These are phyloP conservation scores for Coprinopsis sp. DNA, from an alignment of 768 basidiomycete genomes.

Conservation along the genomic window DNA sequence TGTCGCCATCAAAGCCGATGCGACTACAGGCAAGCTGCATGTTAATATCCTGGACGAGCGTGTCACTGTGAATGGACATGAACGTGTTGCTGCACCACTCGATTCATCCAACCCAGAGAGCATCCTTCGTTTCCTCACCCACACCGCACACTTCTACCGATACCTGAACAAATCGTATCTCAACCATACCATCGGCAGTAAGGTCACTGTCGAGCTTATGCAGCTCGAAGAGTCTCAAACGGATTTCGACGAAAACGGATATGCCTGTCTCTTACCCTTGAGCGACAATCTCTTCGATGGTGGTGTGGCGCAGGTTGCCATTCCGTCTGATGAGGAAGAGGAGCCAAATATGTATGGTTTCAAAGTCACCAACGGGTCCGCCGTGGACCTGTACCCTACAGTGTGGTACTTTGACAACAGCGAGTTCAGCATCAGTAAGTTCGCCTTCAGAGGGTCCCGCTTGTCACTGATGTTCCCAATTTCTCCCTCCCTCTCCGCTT, in stretches of 20 bases:
- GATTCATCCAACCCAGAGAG: neutral
- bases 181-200: neutral
- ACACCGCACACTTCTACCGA: slow-evolving; percentile 4
- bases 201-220: slow-evolving; percentile 10
- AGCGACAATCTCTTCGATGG: slow-evolving; percentile 18
- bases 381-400: slow-evolving; percentile 16
- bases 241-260: slow-evolving; percentile 1
- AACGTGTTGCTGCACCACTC: neutral
- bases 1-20: neutral
- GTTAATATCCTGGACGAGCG: slow-evolving; percentile 3
- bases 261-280: neutral
- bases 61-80: neutral
- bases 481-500: neutral
- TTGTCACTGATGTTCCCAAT: neutral
- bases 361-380: slow-evolving; percentile 21
- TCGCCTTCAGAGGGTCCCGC: neutral
- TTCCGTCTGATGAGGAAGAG: slow-evolving; percentile 12
- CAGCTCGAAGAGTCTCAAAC: slow-evolving; percentile 9
- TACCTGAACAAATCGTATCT: slow-evolving; percentile 3
- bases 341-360: slow-evolving; percentile 14
- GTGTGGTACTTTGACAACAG: slow-evolving; percentile 26
- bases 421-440: slow-evolving; percentile 24
- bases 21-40: neutral
- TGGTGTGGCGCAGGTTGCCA: slow-evolving; percentile 11
- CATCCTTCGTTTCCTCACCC: neutral